These are phyloP conservation scores for Mayamaea pseudoterrestris DNA, from an alignment of 108 stramenopile species.

Conservation along the genomic window DNA sequence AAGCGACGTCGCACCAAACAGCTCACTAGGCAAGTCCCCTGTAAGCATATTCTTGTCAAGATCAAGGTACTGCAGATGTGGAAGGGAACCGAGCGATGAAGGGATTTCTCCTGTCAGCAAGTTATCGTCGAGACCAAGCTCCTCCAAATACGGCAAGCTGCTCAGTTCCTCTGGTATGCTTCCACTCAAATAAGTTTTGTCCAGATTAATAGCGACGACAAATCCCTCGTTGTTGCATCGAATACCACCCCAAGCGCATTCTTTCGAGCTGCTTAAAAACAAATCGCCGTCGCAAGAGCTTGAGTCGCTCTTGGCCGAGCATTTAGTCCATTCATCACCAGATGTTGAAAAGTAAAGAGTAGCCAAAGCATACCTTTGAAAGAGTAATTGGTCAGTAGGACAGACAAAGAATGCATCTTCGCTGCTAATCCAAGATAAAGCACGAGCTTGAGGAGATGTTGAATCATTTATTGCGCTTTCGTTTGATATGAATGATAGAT, in stretches of 20 bases:
- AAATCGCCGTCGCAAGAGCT: no score
- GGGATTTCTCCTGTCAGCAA: conserved; percentile 5
- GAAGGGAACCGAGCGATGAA: conserved; percentile 1
- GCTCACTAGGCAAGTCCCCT: conserved; percentile 9
- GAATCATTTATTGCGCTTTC: no score
- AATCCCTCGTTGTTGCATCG: neutral
- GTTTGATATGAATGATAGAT: no score
- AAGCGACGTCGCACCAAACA: neutral
- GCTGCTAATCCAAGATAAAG: no score
- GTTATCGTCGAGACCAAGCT: conserved; percentile 3
- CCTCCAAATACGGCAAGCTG: conserved; percentile 1
- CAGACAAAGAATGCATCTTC: no score
- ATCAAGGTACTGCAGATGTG: conserved; percentile 5
- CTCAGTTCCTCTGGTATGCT: conserved; percentile 15
- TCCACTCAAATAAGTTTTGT: conserved; percentile 20
- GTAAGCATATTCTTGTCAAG: conserved; percentile 11
- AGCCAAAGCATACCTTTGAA: no score
- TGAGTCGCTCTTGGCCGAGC: no score
- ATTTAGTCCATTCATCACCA: no score
- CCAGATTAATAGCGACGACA: conserved; percentile 3
- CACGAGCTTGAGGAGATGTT: no score
- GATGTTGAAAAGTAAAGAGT: no score
- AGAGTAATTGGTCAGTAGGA: no score
- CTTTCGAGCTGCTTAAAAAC: no score
- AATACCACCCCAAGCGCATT: neutral